Evolutionary conservation across 2,329 filamentous ascomycete genomes (phyloP).

Genomic region (Aspergillus caelatus): DNA sequence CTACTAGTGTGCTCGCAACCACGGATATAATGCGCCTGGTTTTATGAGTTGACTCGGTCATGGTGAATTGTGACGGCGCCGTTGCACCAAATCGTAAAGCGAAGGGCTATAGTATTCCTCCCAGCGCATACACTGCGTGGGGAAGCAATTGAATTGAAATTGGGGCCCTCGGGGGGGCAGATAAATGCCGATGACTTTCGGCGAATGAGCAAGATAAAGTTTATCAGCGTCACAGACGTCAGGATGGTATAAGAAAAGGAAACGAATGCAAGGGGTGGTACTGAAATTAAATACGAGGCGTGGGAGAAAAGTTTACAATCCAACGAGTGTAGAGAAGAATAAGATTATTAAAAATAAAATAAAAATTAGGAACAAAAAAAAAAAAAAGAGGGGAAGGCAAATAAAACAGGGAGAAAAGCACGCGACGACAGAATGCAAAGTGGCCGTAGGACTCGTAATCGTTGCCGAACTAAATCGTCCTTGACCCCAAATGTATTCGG

Average conservation of each 20-base stretch:
- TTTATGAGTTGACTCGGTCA: constrained; percentile 33
- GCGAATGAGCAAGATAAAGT: constrained; percentile 6
- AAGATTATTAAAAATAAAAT: neutral
- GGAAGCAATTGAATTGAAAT: neutral
- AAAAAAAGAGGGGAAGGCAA: neutral
- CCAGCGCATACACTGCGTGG: neutral
- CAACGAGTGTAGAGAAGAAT: neutral
- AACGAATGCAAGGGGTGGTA: constrained; percentile 3
- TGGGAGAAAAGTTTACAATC: neutral
- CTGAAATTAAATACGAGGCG: neutral
- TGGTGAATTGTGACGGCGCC: constrained; percentile 16
- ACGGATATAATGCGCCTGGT: constrained; percentile 76
- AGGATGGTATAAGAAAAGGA: neutral
- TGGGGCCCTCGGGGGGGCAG: neutral
- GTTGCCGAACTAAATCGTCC: neutral
- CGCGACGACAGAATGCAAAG: constrained; percentile 9
- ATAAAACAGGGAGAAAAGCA: constrained; percentile 4
- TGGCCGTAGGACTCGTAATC: constrained; percentile 10
- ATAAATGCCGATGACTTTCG: constrained; percentile 5
- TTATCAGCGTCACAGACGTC: constrained; percentile 9
- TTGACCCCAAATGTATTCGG: neutral
- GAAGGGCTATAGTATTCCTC: neutral
- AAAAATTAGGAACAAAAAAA: neutral
- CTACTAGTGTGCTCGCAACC: constrained; percentile 79
- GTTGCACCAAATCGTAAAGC: neutral